Conservation (phyloP, 2,329 filamentous ascomycete genomes). For the Cercospora zeae-maydis region DNA sequence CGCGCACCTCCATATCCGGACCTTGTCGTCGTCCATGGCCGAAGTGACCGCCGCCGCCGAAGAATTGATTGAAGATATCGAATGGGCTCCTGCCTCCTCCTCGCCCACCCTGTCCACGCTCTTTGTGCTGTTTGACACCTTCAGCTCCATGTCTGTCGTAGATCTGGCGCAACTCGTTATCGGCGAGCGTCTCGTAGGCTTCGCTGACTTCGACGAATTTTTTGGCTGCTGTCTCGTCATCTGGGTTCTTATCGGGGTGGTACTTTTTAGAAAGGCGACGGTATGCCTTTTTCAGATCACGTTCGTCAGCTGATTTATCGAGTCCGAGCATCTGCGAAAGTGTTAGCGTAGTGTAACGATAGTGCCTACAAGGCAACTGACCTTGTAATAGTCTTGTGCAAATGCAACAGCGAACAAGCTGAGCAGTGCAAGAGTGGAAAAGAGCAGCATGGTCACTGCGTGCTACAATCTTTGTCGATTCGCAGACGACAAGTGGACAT, state of each 20-base stretch:
- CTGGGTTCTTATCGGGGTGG: conserved; percentile 96
- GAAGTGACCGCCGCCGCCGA: conserved; percentile 82
- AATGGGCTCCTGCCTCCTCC: conserved; percentile 75
- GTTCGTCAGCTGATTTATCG: conserved; percentile 72
- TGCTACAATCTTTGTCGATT: conserved; percentile 4
- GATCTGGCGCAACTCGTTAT: conserved; percentile 74
- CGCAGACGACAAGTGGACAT: conserved; percentile 13
- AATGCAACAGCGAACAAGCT: conserved; percentile 45
- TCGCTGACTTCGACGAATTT: conserved; percentile 94
- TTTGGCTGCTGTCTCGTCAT: conserved; percentile 72
- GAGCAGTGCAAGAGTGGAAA: conserved; percentile 43
- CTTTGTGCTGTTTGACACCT: conserved; percentile 76
- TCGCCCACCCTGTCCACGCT: conserved; percentile 61
- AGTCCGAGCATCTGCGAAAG: conserved; percentile 70
- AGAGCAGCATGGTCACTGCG: conserved; percentile 40
- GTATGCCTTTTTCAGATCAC: conserved; percentile 91
- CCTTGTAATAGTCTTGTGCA: conserved; percentile 75
- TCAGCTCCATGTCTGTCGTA: conserved; percentile 96
- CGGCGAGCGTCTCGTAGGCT: conserved; percentile 88
- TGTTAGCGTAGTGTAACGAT: conserved; percentile 31
- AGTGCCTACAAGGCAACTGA: not conserved
- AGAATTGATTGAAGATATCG: conserved; percentile 94
- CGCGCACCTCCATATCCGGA: conserved; percentile 81
- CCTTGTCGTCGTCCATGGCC: conserved; percentile 69
- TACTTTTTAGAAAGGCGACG: conserved; percentile 88